phyloP scores from a whole-genome alignment of 306 rosid genomes.

The Astragalus membranaceus region DNA sequence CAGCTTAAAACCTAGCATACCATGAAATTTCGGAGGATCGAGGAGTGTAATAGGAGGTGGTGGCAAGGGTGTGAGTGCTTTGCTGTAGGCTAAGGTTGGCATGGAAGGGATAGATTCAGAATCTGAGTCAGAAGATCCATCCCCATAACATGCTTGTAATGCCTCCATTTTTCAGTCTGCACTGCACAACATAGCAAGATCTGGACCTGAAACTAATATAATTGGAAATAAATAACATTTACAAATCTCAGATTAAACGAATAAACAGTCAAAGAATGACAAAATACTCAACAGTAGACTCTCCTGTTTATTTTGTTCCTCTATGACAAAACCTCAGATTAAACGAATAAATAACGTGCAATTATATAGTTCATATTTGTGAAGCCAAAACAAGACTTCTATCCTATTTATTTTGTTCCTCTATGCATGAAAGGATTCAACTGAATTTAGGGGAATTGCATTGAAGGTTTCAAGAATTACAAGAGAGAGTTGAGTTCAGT shows the following conservation, averaged over 20 bases:
- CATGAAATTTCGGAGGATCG: conserved; percentile 38
- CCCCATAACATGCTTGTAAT: conserved; percentile 60
- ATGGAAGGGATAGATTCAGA: conserved; percentile 32
- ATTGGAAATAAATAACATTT: not conserved
- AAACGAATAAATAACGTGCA: not conserved
- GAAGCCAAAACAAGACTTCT: not conserved
- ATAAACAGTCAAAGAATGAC: conserved; percentile 8
- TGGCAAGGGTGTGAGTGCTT: conserved; percentile 31
- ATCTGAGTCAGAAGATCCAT: conserved; percentile 56
- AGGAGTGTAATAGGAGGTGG: conserved; percentile 72
- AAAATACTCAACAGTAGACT: not conserved
- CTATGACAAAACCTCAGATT: not conserved
- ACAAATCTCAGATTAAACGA: not conserved
- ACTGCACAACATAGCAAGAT: not conserved
- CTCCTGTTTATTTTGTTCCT: too few relatives aligned
- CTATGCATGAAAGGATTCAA: too few relatives aligned
- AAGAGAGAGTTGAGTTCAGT: too few relatives aligned
- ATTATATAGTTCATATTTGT: not conserved
- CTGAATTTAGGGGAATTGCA: too few relatives aligned
- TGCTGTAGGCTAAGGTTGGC: conserved; percentile 2
- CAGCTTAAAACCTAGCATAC: conserved; percentile 26
- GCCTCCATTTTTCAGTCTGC: conserved; percentile 54
- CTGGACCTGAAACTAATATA: conserved; percentile 6
- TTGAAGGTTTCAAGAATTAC: too few relatives aligned
- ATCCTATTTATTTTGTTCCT: not conserved